Base-by-base conservation (phyloP, 1,139 yeast genomes). In the Candida gigantensis region DNA sequence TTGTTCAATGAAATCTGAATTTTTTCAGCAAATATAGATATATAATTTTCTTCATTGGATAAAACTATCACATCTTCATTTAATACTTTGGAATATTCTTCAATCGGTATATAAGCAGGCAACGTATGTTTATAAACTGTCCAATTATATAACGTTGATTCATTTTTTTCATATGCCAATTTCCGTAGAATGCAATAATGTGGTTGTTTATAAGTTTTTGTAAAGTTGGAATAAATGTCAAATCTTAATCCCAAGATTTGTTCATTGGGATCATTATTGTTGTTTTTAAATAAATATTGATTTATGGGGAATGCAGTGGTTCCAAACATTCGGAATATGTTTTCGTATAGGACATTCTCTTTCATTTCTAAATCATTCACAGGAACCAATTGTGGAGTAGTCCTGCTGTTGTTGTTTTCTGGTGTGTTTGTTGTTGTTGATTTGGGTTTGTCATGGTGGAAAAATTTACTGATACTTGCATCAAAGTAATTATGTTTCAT, bases 271-370 rank as follows among this genome's bases (percentile, higher is more conserved):
- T 47, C 43, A 8, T 53, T 55, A 11, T 49, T 57, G 19, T 49
- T n/a, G n/a, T n/a, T 50, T 3, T 48, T 41, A 30, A 60, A 55
- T 25, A 60, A 39, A 20, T 45, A 43, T 28, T 53, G 51, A 37
- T 66, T 65, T 30, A 70, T 44, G 3, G 74, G 72, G 43, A 70
- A 70, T 1, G 71, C 69, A 0, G 76, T 68, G 20, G 65, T 44
- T 3, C 75, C 74, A 3, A 60, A 68, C 40, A 68, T 52, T 28
- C 76, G 41, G 41, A 53, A 57, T 12, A 69, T 52, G 39, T 66
- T 67, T 39, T 70, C 76, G 36, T 57, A 59, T 14, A 69, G 44
- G 11, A 67, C 62, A 44, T 60, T 60, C 28, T 63, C 66, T 19
- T 55, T 53, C 20, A 54, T 30, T 25, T 60, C 65, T 3, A 60